These are phyloP conservation scores for Leccinellum luteum DNA, from an alignment of 768 basidiomycete genomes.

Conservation along the genomic window DNA sequence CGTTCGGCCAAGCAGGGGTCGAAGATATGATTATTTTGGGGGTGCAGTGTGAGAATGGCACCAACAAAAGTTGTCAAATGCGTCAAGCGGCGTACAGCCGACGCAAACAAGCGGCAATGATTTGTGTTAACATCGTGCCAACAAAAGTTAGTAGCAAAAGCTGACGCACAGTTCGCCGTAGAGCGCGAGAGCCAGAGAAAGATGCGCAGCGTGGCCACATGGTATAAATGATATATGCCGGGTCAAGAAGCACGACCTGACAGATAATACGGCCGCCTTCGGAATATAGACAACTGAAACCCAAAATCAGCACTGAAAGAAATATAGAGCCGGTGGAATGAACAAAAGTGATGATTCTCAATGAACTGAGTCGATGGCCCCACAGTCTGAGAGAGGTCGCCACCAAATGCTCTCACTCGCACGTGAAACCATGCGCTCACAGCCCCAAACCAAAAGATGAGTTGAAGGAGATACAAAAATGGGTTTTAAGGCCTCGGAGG, in stretches of 20 bases:
- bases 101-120: slow-evolving; percentile 6
- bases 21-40: slow-evolving; percentile 17
- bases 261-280: slow-evolving; percentile 60
- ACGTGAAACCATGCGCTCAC: neutral
- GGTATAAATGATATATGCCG: slow-evolving; percentile 42
- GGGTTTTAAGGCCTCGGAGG: slow-evolving; percentile 7
- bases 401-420: neutral
- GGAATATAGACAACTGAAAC: slow-evolving; percentile 62
- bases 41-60: slow-evolving; percentile 13
- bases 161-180: slow-evolving; percentile 60
- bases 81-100: slow-evolving; percentile 13
- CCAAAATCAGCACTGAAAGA: slow-evolving; percentile 6
- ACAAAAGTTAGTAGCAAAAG: neutral
- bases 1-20: slow-evolving; percentile 7
- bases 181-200: slow-evolving; percentile 61
- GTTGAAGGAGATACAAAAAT: neutral
- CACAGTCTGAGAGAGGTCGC: slow-evolving; percentile 1
- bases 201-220: slow-evolving; percentile 57
- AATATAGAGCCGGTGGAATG: neutral
- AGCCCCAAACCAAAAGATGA: neutral
- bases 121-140: slow-evolving; percentile 5
- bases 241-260: slow-evolving; percentile 50
- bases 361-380: neutral
- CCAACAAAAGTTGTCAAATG: slow-evolving; percentile 5
- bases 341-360: slow-evolving; percentile 5